These are phyloP conservation scores for Trametes cubensis DNA, from an alignment of 768 basidiomycete species.

Conservation along the genomic window DNA sequence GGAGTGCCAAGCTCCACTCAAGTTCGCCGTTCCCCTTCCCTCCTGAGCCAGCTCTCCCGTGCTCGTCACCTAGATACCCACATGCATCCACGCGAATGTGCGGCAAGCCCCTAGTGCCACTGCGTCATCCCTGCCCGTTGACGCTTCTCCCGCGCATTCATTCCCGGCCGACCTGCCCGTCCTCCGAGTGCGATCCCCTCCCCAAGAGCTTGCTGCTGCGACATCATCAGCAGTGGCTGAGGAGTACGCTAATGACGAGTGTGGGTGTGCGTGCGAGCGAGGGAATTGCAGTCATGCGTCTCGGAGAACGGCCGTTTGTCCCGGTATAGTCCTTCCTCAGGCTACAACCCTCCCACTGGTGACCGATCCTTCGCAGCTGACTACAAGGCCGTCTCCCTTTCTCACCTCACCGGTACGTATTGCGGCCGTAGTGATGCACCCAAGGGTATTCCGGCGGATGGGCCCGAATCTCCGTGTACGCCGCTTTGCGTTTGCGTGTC, in stretches of 20 bases:
- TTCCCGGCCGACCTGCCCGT: constrained; percentile 11
- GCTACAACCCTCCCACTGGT: no score
- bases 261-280: no score
- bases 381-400: no score
- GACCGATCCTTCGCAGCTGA: neutral
- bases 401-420: no score
- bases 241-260: neutral
- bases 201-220: neutral
- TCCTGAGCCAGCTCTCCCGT: neutral
- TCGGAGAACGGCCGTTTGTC: neutral
- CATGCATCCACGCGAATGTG: neutral
- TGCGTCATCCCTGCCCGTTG: neutral
- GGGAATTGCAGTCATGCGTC: neutral
- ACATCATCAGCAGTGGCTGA: neutral
- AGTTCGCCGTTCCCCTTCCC: neutral
- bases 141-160: neutral
- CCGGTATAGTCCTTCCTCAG: no score
- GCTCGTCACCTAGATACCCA: constrained; percentile 9
- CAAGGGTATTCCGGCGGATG: neutral
- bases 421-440: neutral
- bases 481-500: constrained; percentile 15
- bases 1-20: no score
- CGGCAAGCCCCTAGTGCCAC: no score
- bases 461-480: constrained; percentile 17
- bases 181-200: neutral